Conservation (phyloP, 176 grass and related monocot species). For the Bromus sterilis region DNA sequence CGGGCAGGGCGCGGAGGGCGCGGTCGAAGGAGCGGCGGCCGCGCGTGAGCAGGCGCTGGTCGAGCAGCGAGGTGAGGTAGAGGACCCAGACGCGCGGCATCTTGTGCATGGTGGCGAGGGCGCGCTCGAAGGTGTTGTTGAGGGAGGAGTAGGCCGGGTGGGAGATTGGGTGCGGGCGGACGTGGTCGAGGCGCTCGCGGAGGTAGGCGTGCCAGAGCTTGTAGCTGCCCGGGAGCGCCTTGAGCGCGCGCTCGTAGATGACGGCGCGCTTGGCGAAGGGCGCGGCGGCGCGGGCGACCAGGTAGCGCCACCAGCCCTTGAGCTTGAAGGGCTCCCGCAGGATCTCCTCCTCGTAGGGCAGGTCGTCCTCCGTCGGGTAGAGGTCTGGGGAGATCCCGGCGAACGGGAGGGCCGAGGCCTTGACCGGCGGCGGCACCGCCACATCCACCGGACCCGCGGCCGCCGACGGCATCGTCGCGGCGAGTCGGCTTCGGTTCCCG, state of each 20-base stretch:
- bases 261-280: conserved; percentile 71
- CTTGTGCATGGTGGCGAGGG: conserved; percentile 86
- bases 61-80: conserved; percentile 61
- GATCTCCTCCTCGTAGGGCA: conserved; percentile 83
- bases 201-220: conserved; percentile 91
- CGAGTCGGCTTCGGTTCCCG: not conserved
- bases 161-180: conserved; percentile 54
- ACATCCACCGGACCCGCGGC: conserved; percentile 21
- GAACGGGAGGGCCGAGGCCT: not conserved
- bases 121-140: conserved; percentile 85
- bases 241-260: conserved; percentile 76
- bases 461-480: conserved; percentile 26
- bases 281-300: conserved; percentile 55
- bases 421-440: not conserved
- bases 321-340: conserved; percentile 70
- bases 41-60: conserved; percentile 67
- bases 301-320: conserved; percentile 89
- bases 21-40: conserved; percentile 59
- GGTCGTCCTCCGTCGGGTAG: conserved; percentile 65
- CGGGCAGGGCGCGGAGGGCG: conserved; percentile 58
- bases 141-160: conserved; percentile 58
- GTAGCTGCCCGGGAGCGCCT: conserved; percentile 68
- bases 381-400: conserved; percentile 47
- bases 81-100: conserved; percentile 81
- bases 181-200: conserved; percentile 71